Base-by-base conservation (phyloP, 768 basidiomycete species). In the Serendipita indica region DNA sequence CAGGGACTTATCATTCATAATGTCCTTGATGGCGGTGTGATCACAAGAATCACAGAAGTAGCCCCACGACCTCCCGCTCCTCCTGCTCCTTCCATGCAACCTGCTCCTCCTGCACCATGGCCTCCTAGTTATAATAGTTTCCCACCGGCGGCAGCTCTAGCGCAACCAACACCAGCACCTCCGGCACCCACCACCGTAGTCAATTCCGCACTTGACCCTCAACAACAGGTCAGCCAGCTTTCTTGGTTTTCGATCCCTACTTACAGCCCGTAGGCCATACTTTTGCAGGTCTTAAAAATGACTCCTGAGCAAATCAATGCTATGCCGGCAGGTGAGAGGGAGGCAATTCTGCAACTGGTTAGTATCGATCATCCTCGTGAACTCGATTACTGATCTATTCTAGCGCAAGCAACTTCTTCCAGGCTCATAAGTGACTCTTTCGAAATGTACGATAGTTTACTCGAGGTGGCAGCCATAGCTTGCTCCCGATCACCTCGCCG, bases 1-100 rank as follows among this genome's bases (percentile, higher is more conserved):
- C 93, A 97, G 71, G 86, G 89, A 0, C 78, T 99, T 62, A 73
- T 98, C 6, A 72, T 97, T 49, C 89, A 93, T 77, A 89, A 92
- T 65, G 89, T 98, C 16, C 88, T 98, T 37, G 92, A 97, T 63
- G 22, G n/a, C 22, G 32, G 49, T 27, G 49, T 33, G 10, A 22
- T 54, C 27, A 25, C 62, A 62, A 35, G 65, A 63, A 27, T 68
- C 67, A 20, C 69, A 67, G 35, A 69, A 66, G 61, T 69, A 61
- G 57, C 58, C 68, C 62, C 65, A 46, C 63, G 72, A 65, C 65
- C 64, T 6, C 66, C 63, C 7, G 69, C 73, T 35, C 69, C 68
- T 12, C 14, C 68, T 25, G 69, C 69, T 39, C 67, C 73, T 30
- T 62, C 66, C 33, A 69, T 68, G 16, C 69, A 66, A 1, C 69